These are phyloP conservation scores for Pseudozyma flocculosa DNA, from an alignment of 1,284 basidiomycete species.

Conservation along the genomic window DNA sequence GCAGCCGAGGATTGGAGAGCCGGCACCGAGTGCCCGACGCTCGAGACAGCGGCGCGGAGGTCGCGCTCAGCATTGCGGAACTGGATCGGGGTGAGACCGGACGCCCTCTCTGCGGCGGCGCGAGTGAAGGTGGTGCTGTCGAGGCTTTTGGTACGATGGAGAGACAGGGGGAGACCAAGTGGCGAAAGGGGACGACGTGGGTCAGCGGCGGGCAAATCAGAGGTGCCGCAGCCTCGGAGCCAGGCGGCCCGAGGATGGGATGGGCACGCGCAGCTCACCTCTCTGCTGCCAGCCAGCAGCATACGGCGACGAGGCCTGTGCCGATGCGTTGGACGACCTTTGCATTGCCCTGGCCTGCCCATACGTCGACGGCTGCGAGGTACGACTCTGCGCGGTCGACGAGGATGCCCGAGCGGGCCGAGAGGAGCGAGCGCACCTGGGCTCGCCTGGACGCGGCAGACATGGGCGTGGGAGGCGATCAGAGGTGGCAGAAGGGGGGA, in stretches of 20 bases:
- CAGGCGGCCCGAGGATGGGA: not conserved
- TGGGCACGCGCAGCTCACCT: slow-evolving; percentile 9
- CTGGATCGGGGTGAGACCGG: slow-evolving; percentile 24
- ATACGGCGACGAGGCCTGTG: slow-evolving; percentile 30
- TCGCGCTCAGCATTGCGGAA: slow-evolving; percentile 30
- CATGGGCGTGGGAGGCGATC: too few relatives aligned
- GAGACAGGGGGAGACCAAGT: not conserved
- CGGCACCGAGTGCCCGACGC: slow-evolving; percentile 1
- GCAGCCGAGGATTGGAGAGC: not conserved
- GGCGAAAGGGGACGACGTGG: not conserved
- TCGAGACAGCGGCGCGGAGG: slow-evolving; percentile 25
- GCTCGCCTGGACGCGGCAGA: slow-evolving; percentile 28
- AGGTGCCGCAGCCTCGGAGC: not conserved
- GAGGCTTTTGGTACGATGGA: slow-evolving; percentile 7
- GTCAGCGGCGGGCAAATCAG: not conserved
- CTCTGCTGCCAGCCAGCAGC: slow-evolving; percentile 32
- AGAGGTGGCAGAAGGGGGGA: too few relatives aligned
- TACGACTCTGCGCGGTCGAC: slow-evolving; percentile 38
- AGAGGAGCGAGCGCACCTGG: slow-evolving; percentile 31
- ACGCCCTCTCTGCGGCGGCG: slow-evolving; percentile 17
- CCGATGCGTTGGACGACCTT: slow-evolving; percentile 34
- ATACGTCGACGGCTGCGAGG: slow-evolving; percentile 32
- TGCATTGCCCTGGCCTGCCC: slow-evolving; percentile 33
- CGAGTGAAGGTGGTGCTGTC: slow-evolving; percentile 15
- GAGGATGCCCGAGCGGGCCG: slow-evolving; percentile 19